Conservation (phyloP, 345 rosid species). For the thale cress (Arabidopsis thaliana) region TAIR10.1 NC_003070.9:20762001-20762500, state of each 20-base stretch:
- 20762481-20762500: not conserved
- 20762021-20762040: not conserved
- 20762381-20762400: conserved; percentile 7
- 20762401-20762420: not conserved
- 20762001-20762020: not conserved
- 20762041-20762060: not conserved
- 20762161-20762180: not conserved
- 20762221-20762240: conserved; percentile 39
- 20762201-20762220: conserved; percentile 12
- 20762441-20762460: conserved; percentile 23
- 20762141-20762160: not conserved
- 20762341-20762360: conserved; percentile 41
- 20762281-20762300: conserved; percentile 41
- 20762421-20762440: conserved; percentile 39
- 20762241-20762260: conserved; percentile 33
- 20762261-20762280: conserved; percentile 41
- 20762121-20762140: not conserved
- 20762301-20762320: conserved; percentile 44
- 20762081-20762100: not conserved
- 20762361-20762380: conserved; percentile 18
- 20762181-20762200: conserved; percentile 36
- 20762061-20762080: not conserved
- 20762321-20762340: conserved; percentile 35
- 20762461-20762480: not conserved
- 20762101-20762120: not conserved